Base-by-base conservation (phyloP, 1,284 basidiomycete species). In the Rhodotorula sp. region DNA sequence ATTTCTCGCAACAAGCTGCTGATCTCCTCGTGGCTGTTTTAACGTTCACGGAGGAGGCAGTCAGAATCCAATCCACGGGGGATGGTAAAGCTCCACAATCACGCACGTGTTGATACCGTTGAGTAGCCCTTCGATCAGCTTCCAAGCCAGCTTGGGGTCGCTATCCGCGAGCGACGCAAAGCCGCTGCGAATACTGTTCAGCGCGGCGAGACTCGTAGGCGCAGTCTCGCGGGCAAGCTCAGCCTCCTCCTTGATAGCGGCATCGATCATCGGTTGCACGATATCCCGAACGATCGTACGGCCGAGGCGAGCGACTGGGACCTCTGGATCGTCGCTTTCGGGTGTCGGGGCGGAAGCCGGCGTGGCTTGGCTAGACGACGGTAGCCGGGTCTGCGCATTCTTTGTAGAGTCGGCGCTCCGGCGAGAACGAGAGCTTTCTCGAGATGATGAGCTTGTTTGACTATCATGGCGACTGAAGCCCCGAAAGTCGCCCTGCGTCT, bases 31-130 rank as follows among this genome's bases (percentile, higher is more conserved):
- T 43, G 39, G 39, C 39, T 43, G 10, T 12, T 12, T 43, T 12
- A 43, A 43, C 10, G 10, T 43, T 43, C 39, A 10, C 39, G 39
- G 39, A 43, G 39, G 10, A 43, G 12, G 39, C 39, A 3, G 39
- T 43, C 39, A 43, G 39, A 43, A 14, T 43, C 39, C 39, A 10
- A 26, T 26, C 23, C 23, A 4, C 10, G 26, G 23, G 23, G 7
- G 5, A 12, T 12, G 8, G 52, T 15, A 54, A 21, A n/a, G 21
- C 23, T 26, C 18, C 23, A 14, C 18, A 51, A 18, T 20, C 23
- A 86, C 91, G 75, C 81, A 93, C 91, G 92, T 90, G 81, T 95
- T 92, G 80, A 97, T 91, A 34, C 91, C 92, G 39, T 89, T 86
- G n/a, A 97, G 84, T 64, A 97, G 87, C 78, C 97, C 93, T 64